Conservation (phyloP, 2,329 filamentous ascomycete genomes). For the Pseudopyrenochaeta lycopersici region DNA sequence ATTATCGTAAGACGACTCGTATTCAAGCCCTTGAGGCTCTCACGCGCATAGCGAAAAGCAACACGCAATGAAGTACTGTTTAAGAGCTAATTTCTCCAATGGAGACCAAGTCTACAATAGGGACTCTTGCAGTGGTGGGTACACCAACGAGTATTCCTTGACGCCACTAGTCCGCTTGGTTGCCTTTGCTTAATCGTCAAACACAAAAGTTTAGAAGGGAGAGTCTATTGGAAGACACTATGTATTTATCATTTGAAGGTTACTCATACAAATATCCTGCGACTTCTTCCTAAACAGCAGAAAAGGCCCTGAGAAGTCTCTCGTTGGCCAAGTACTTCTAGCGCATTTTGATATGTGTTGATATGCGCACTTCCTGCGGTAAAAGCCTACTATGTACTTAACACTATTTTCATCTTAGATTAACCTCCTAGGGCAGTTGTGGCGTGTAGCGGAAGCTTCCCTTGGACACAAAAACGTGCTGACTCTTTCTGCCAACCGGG, state of each 20-base stretch:
- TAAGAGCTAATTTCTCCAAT: background rate
- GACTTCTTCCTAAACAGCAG: no score
- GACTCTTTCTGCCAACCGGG: no score
- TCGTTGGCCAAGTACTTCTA: no score
- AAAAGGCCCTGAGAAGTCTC: no score
- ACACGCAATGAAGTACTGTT: background rate
- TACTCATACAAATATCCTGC: background rate
- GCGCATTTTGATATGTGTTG: no score
- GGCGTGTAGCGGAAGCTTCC: no score
- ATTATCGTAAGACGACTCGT: background rate
- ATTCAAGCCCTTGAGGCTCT: background rate
- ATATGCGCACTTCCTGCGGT: no score
- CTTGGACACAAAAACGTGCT: no score
- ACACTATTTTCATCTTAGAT: no score
- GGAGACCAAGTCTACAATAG: background rate
- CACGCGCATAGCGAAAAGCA: background rate
- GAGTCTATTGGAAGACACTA: background rate
- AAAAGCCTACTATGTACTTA: no score
- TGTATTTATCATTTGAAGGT: background rate
- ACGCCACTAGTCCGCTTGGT: background rate
- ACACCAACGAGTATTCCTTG: background rate
- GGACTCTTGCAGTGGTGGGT: background rate
- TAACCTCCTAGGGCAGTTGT: no score
- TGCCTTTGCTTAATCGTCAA: background rate
- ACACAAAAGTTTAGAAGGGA: background rate